Percentiles rank a stretch among this genome's conserved stretches.
phyloP scores from a whole-genome alignment of 345 rosid species.

The Passiflora organensis region DNA sequence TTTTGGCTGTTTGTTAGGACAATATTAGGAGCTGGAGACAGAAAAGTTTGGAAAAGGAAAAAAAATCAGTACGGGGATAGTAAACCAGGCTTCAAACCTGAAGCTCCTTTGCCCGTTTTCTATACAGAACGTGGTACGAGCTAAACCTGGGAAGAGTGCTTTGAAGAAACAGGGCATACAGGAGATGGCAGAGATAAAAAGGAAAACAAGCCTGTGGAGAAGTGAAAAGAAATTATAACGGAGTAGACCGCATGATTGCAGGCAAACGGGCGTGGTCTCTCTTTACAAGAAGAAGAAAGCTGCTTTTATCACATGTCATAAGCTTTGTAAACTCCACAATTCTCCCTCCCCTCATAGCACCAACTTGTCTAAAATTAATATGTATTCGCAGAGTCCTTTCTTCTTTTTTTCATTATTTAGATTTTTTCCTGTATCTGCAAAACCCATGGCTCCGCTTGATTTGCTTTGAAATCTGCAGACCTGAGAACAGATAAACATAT shows the following conservation, averaged over 20 bases:
- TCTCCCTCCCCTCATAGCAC: conserved; percentile 6
- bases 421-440: no score
- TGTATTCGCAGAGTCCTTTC: no score
- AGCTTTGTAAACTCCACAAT: conserved; percentile 18
- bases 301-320: conserved; percentile 76
- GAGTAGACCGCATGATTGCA: conserved; percentile 81
- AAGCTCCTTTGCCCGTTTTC: no score
- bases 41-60: neutral
- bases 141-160: conserved; percentile 4
- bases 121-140: conserved; percentile 3
- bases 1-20: no score
- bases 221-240: conserved; percentile 33
- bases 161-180: conserved; percentile 24
- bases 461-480: no score
- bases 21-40: neutral
- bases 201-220: conserved; percentile 2
- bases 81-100: no score
- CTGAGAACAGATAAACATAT: no score
- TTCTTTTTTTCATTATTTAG: no score
- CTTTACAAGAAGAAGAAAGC: conserved; percentile 55
- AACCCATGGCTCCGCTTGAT: no score
- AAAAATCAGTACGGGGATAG: neutral
- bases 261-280: conserved; percentile 89
- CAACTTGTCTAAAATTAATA: conserved; percentile 18
- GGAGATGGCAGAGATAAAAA: conserved; percentile 4